Conservation (phyloP, 2,329 filamentous ascomycete species). For the Calonectria pauciramosa region DNA sequence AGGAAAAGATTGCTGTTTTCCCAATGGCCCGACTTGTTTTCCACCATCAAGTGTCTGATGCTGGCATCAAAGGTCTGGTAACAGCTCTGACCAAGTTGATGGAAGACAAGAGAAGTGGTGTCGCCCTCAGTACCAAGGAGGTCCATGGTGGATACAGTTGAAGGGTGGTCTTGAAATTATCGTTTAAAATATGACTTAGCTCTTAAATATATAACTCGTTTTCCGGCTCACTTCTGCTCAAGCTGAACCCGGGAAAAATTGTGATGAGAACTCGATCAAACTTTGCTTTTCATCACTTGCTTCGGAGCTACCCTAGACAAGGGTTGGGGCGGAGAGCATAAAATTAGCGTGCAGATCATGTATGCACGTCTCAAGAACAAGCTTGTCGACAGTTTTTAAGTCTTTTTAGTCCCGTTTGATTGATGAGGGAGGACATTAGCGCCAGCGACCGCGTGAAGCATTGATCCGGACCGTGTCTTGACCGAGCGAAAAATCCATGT, state of each 20-base stretch:
- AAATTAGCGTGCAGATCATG: too few relatives aligned
- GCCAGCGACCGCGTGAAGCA: not conserved
- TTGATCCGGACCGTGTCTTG: not conserved
- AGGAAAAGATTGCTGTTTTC: constrained; percentile 21
- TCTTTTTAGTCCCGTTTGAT: not conserved
- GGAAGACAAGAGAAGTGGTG: constrained; percentile 13
- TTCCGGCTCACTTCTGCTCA: not conserved
- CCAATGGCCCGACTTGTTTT: constrained; percentile 23
- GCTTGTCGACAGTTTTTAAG: too few relatives aligned
- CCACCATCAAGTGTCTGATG: constrained; percentile 18
- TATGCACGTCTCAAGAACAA: too few relatives aligned
- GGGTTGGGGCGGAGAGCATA: too few relatives aligned
- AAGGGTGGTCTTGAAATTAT: not conserved
- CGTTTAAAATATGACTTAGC: not conserved
- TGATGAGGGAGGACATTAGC: not conserved
- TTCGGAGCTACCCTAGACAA: too few relatives aligned
- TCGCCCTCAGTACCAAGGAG: not conserved
- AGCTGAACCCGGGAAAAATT: not conserved
- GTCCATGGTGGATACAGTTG: constrained; percentile 21
- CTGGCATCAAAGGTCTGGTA: not conserved
- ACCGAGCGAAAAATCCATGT: not conserved
- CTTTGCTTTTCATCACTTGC: too few relatives aligned
- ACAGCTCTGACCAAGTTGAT: constrained; percentile 13
- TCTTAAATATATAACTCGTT: not conserved
- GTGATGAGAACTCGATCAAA: too few relatives aligned